A percentile compares a stretch with the other conserved stretches of the same genome.
These are phyloP conservation scores for Alternaria panax DNA, from an alignment of 2,329 filamentous ascomycete species.

Conservation along the genomic window DNA sequence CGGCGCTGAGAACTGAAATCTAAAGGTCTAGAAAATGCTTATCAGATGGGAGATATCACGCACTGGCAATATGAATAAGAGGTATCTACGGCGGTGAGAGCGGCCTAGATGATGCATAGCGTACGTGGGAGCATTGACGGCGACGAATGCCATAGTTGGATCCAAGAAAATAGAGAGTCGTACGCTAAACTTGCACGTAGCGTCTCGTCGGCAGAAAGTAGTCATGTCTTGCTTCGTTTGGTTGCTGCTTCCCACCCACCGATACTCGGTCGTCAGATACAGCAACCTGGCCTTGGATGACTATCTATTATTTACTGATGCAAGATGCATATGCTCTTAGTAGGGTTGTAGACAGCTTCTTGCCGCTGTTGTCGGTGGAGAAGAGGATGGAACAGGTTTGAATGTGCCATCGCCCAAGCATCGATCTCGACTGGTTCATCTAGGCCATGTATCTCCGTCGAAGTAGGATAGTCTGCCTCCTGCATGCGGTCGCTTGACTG, in stretches of 20 bases:
- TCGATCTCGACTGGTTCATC: slow-evolving; percentile 6
- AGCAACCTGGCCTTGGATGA: not conserved
- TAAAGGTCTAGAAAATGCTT: too few species aligned
- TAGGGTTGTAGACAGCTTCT: not conserved
- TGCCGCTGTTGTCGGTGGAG: not conserved
- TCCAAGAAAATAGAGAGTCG: not conserved
- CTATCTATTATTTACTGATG: not conserved
- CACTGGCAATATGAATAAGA: too few species aligned
- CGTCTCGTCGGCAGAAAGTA: not conserved
- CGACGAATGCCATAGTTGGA: not conserved
- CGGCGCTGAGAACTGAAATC: too few species aligned
- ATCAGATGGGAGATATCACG: too few species aligned
- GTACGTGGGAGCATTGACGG: not conserved
- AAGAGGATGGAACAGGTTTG: not conserved
- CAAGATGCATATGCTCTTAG: not conserved
- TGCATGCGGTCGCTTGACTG: not conserved
- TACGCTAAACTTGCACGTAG: not conserved
- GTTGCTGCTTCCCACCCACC: not conserved
- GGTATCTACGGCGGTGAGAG: too few species aligned
- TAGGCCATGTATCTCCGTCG: slow-evolving; percentile 11
- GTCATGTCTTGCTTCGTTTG: too few species aligned
- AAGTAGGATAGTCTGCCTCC: not conserved
- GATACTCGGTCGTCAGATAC: too few species aligned
- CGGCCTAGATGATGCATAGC: too few species aligned
- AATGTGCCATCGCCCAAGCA: not conserved